A percentile compares a stretch with the other conserved stretches of the same genome.
These are phyloP conservation scores for Coniochaeta prunicola DNA, from an alignment of 2,329 filamentous ascomycete genomes.

Conservation along the genomic window DNA sequence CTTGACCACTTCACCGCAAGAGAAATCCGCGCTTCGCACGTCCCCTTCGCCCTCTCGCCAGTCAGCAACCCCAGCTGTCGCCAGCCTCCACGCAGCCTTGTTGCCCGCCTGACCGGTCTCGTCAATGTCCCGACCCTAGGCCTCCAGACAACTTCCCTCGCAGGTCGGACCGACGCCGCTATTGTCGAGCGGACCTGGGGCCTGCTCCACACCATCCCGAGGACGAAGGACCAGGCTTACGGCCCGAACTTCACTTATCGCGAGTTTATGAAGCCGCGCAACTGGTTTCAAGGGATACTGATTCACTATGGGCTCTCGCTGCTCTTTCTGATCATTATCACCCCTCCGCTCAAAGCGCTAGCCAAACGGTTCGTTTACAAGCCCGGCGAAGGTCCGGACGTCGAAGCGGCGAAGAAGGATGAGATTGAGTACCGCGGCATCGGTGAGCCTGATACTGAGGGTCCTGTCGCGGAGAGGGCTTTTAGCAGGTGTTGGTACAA, in stretches of 20 bases:
- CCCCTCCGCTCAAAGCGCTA: constrained; percentile 38
- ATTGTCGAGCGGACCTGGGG: constrained; percentile 59
- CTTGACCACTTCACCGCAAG: constrained; percentile 44
- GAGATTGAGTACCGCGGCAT: constrained; percentile 57
- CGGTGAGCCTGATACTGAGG: constrained; percentile 48
- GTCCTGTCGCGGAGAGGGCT: constrained; percentile 36
- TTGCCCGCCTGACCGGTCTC: constrained; percentile 42
- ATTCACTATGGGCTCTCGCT: constrained; percentile 42
- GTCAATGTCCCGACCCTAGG: constrained; percentile 44
- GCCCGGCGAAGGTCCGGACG: constrained; percentile 47
- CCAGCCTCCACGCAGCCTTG: constrained; percentile 25
- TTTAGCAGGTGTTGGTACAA: constrained; percentile 46
- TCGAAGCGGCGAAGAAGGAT: constrained; percentile 48
- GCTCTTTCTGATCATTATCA: constrained; percentile 33
- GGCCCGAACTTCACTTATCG: constrained; percentile 54
- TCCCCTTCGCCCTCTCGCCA: constrained; percentile 52
- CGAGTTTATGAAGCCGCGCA: constrained; percentile 45
- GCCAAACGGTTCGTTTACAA: constrained; percentile 36
- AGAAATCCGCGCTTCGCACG: constrained; percentile 35
- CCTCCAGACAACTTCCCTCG: constrained; percentile 45
- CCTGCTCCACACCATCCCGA: constrained; percentile 37
- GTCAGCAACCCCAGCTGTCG: constrained; percentile 33
- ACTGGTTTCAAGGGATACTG: constrained; percentile 39
- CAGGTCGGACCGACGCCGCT: constrained; percentile 41
- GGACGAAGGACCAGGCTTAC: constrained; percentile 36